Conservation (phyloP, 106 monocot species). For the Vanilla planifolia region DNA sequence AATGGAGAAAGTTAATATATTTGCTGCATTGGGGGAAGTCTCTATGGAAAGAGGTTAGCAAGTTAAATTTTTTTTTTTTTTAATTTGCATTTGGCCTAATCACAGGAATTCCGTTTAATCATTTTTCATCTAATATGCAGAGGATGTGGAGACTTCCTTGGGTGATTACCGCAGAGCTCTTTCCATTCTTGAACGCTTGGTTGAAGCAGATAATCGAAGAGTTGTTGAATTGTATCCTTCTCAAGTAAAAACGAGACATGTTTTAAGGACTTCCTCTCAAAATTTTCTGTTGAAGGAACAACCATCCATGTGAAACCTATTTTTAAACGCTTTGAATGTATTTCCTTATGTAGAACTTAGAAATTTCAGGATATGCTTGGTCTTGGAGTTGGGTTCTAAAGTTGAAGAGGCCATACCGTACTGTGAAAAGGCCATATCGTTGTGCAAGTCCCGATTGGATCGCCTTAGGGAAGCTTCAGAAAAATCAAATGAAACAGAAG, state of each 20-base stretch:
- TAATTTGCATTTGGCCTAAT: not conserved
- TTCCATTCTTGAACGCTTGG: conserved; percentile 51
- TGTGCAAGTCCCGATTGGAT: conserved; percentile 62
- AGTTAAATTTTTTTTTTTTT: conserved; percentile 2
- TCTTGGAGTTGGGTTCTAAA: conserved; percentile 58
- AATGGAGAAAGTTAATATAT: conserved; percentile 80
- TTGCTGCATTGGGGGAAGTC: conserved; percentile 74
- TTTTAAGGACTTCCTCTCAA: too few relatives aligned
- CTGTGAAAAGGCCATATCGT: conserved; percentile 64
- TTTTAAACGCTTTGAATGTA: not conserved
- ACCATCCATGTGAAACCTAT: not conserved
- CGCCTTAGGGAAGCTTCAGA: conserved; percentile 32
- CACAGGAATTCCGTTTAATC: not conserved
- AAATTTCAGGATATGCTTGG: conserved; percentile 89
- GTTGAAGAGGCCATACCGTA: conserved; percentile 70
- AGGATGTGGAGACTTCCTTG: conserved; percentile 87
- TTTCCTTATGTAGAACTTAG: conserved; percentile 21
- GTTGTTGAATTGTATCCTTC: conserved; percentile 89
- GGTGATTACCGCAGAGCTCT: conserved; percentile 73
- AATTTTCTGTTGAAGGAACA: too few relatives aligned
- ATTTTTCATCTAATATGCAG: conserved; percentile 31
- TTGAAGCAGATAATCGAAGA: conserved; percentile 70
- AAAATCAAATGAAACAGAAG: conserved; percentile 11
- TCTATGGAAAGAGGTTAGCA: conserved; percentile 83
- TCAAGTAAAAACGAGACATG: not conserved